Conservation (phyloP, 1,284 basidiomycete genomes). For the Austroboletus niveus region DNA sequence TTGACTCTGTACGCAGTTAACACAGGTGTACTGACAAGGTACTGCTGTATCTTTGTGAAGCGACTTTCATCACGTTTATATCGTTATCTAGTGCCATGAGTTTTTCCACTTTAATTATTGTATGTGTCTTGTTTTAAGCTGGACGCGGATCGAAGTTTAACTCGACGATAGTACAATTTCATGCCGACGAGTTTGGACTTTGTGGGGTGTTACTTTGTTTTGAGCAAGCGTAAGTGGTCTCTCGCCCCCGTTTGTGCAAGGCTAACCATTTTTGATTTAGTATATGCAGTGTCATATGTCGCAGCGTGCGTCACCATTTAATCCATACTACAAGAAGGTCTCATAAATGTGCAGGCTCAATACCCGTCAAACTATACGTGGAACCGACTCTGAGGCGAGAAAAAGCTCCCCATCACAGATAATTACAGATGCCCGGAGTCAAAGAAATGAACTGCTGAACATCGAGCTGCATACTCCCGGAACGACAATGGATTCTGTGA, state of each 20-base stretch:
- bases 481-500: background rate
- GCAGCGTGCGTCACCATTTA: conserved; percentile 48
- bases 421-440: background rate
- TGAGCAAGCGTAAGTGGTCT: conserved; percentile 56
- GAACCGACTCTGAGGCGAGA: conserved; percentile 41
- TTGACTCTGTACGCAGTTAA: conserved; percentile 50
- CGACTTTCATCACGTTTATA: conserved; percentile 3
- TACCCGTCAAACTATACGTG: conserved; percentile 46
- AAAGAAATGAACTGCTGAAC: background rate
- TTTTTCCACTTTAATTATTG: conserved; percentile 53
- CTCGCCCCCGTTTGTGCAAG: background rate
- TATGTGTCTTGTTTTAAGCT: conserved; percentile 30
- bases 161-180: conserved; percentile 47
- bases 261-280: conserved; percentile 33
- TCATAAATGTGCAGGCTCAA: conserved; percentile 40
- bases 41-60: conserved; percentile 6
- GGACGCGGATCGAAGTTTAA: background rate
- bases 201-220: conserved; percentile 55
- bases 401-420: conserved; percentile 20
- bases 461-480: conserved; percentile 6
- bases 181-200: conserved; percentile 58
- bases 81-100: conserved; percentile 49
- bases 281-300: conserved; percentile 67
- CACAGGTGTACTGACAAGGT: conserved; percentile 60
- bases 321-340: background rate